These are phyloP conservation scores for Aspergillus hiratsukae DNA, from an alignment of 2,329 filamentous ascomycete species.

Conservation along the genomic window DNA sequence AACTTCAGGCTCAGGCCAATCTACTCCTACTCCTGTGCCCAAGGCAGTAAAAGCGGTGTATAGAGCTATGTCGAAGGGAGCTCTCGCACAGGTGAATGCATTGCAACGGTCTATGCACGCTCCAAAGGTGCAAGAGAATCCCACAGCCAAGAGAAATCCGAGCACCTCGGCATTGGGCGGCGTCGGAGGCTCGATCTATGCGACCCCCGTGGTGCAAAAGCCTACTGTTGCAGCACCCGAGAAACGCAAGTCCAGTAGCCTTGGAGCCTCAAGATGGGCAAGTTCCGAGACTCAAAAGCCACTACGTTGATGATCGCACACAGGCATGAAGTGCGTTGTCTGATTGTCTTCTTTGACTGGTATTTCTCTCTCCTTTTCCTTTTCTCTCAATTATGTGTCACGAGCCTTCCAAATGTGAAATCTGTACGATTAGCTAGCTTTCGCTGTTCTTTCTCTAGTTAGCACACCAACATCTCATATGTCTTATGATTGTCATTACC, in stretches of 20 bases:
- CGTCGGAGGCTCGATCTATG: slow-evolving; percentile 11
- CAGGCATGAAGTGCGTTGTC: background rate
- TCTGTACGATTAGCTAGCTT: background rate
- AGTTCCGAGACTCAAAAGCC: background rate
- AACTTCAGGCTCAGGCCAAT: background rate
- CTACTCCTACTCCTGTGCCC: background rate
- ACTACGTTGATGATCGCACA: background rate
- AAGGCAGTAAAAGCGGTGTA: background rate
- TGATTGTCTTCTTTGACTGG: background rate
- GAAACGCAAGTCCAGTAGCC: background rate
- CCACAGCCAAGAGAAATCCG: background rate
- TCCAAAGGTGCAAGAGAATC: background rate
- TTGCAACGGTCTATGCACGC: slow-evolving; percentile 11
- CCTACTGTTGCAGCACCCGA: background rate
- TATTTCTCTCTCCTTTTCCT: background rate
- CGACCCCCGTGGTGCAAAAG: background rate
- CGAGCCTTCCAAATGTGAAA: background rate
- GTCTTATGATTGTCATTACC: background rate
- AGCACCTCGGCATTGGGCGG: background rate
- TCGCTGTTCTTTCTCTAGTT: background rate
- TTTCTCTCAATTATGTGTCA: background rate
- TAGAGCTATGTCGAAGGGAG: background rate
- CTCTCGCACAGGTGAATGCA: background rate
- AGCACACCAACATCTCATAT: background rate
- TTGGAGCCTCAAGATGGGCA: slow-evolving; percentile 11